Base-by-base conservation (phyloP, 495 filamentous ascomycete species). In the Daldinia caldariorum region DNA sequence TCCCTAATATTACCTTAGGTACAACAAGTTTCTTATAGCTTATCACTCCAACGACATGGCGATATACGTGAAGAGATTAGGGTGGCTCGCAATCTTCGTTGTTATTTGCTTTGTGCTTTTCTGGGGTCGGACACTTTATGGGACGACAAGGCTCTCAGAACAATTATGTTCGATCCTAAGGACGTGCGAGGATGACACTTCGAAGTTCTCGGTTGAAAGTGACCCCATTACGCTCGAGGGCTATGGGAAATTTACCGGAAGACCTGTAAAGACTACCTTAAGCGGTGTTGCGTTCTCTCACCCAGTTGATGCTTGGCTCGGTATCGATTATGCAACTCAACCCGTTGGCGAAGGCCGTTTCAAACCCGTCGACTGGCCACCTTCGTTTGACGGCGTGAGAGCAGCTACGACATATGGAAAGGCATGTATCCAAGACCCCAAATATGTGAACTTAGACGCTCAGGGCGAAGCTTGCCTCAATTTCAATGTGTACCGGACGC, bases 401-500 rank as follows among this genome's bases (percentile, higher is more conserved):
- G 18, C 22, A 20, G 70, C 70, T 13, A 61, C 65, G 4, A 7
- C 49, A 13, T 72, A 72, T 18, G 70, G 70, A 2, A 72, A 68
- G 39, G 64, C 57, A 26, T 72, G 70, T 51, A 58, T 22, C 4
- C 70, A 72, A 9, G 65, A 68, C 37, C 22, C 60, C 18, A 68
- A 41, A 20, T 65, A 61, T 13, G 39, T 66, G 35, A 61, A 26
- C 51, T 35, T 68, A 61, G 70, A 61, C n/a, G 61, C 53, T 1
- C 61, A 78, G 50, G 73, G 78, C 29, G 85, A 86, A 73, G 77
- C 81, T 69, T 86, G 84, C 56, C 72, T 87, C 34, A 84, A 82
- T 60, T 70, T 83, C 61, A 86, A 86, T 71, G 74, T 86, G 20
- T 85, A 80, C 72, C 77, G 81, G 39, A 78, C 79, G 1, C 72